These are phyloP conservation scores for Diospyros lotus DNA, from an alignment of 148 eudicot species.

Conservation along the genomic window DNA sequence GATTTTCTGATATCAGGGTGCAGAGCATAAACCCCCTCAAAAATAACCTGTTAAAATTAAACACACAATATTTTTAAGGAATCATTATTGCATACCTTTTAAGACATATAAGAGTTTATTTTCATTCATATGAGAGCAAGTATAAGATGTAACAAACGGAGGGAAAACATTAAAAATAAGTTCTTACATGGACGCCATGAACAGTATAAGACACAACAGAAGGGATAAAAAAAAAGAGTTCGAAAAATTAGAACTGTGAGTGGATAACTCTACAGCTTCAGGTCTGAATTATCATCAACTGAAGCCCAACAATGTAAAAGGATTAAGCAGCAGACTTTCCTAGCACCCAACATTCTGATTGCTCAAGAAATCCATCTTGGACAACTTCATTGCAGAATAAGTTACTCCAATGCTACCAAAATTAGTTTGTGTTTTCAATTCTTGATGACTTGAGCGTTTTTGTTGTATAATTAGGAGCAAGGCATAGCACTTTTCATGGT, in stretches of 20 bases:
- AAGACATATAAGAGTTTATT: not conserved
- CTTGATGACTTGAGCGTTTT: not conserved
- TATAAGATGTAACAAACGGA: too few species aligned
- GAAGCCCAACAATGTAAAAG: not conserved
- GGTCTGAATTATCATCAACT: slow-evolving; percentile 6
- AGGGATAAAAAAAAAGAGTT: not conserved
- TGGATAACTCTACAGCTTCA: not conserved
- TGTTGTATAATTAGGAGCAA: not conserved
- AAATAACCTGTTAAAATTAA: slow-evolving; percentile 61
- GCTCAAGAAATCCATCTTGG: not conserved
- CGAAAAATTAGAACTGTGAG: not conserved
- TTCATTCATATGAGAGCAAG: too few species aligned
- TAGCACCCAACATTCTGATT: slow-evolving; percentile 5
- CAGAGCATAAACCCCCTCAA: slow-evolving; percentile 97
- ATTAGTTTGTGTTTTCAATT: not conserved
- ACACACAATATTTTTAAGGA: slow-evolving; percentile 5
- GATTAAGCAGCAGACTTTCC: slow-evolving; percentile 1
- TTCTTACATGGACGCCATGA: too few species aligned
- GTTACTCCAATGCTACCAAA: not conserved
- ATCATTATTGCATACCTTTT: not conserved
- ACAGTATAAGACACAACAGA: too few species aligned
- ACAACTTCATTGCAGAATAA: not conserved
- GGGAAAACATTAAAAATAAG: too few species aligned
- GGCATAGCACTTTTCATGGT: slow-evolving; percentile 7
- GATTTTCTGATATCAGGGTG: slow-evolving; percentile 91